These are phyloP conservation scores for Letharia columbiana DNA, from an alignment of 495 filamentous ascomycete genomes.

Conservation along the genomic window DNA sequence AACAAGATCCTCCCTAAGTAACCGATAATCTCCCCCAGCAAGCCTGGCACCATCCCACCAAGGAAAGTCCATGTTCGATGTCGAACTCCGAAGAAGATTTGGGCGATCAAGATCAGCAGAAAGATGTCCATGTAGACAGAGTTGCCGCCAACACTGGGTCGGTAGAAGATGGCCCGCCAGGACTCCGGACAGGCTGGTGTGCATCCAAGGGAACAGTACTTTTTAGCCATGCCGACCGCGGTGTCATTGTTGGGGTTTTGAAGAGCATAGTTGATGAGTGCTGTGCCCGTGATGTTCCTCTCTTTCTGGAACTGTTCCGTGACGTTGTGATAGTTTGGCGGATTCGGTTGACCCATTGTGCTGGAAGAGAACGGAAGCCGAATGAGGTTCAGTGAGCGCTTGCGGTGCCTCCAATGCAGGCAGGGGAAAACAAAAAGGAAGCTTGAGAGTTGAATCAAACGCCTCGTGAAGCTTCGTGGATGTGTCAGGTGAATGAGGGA, in stretches of 20 bases:
- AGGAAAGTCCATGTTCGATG: slow-evolving; percentile 34
- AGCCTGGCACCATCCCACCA: slow-evolving; percentile 41
- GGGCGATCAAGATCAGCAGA: slow-evolving; percentile 24
- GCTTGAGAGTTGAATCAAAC: background rate
- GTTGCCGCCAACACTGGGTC: slow-evolving; percentile 33
- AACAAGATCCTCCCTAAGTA: slow-evolving; percentile 53
- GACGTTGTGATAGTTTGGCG: slow-evolving; percentile 1
- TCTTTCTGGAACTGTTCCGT: background rate
- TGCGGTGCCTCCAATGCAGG: background rate
- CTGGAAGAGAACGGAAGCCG: background rate
- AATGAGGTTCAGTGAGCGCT: background rate
- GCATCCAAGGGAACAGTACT: slow-evolving; percentile 7
- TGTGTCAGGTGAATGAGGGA: background rate
- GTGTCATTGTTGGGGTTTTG: slow-evolving; percentile 4
- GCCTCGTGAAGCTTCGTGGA: background rate
- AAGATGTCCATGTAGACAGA: slow-evolving; percentile 31
- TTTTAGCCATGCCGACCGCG: slow-evolving; percentile 9
- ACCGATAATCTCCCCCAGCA: slow-evolving; percentile 41
- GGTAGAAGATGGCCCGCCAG: slow-evolving; percentile 28
- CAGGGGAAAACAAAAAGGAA: background rate
- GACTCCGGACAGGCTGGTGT: slow-evolving; percentile 29
- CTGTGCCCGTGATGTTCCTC: background rate
- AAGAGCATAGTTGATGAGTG: slow-evolving; percentile 7
- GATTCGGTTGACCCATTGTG: slow-evolving; percentile 1
- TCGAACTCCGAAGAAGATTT: slow-evolving; percentile 26